Conservation (phyloP, 176 grass and related monocot species). For the Carex littledalei region DNA sequence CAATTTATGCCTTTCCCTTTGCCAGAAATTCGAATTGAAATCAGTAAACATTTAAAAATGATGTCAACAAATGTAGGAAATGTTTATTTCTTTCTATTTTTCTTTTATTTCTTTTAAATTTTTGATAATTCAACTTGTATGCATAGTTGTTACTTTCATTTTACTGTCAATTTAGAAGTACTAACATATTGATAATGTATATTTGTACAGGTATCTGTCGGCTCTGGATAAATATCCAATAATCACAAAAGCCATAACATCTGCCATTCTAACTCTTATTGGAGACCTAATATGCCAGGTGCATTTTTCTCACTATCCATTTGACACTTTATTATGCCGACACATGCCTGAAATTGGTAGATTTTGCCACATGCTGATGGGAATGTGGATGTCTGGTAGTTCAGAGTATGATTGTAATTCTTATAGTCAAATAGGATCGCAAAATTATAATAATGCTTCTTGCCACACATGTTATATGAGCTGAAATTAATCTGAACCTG, state of each 20-base stretch:
- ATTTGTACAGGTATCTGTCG: slow-evolving; percentile 22
- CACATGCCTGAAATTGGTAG: background rate
- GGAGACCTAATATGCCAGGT: slow-evolving; percentile 36
- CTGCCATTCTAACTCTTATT: slow-evolving; percentile 31
- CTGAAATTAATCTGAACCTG: background rate
- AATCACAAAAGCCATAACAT: slow-evolving; percentile 32
- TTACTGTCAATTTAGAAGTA: background rate
- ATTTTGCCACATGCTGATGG: background rate
- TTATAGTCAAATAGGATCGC: background rate
- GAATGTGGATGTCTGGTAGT: background rate
- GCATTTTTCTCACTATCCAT: background rate
- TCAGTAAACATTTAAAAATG: background rate
- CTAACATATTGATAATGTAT: background rate
- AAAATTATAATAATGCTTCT: background rate
- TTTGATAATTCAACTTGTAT: background rate
- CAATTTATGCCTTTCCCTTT: background rate
- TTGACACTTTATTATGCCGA: background rate
- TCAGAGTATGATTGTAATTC: background rate
- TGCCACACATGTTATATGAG: background rate
- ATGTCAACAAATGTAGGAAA: background rate
- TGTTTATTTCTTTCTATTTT: background rate
- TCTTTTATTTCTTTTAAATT: background rate
- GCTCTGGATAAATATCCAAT: slow-evolving; percentile 32
- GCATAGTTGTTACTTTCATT: background rate
- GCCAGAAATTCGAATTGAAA: background rate